Evolutionary conservation across 2,329 filamentous ascomycete species (phyloP).

Genomic region (Botryotinia globosa): DNA sequence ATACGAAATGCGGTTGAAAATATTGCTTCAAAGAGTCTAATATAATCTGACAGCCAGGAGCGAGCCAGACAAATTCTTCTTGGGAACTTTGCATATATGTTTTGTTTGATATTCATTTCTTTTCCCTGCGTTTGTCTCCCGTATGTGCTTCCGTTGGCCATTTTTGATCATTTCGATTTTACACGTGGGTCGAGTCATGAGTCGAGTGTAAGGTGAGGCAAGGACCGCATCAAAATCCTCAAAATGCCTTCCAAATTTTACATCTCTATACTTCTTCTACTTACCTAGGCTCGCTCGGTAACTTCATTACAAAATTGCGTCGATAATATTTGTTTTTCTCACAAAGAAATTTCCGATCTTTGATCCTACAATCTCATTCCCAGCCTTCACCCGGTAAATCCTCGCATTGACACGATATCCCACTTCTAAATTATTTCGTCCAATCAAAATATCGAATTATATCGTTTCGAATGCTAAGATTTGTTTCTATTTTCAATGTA

Average conservation of each 20-base stretch:
- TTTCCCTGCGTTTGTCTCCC: not conserved
- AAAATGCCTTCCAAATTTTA: not conserved
- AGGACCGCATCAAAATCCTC: not conserved
- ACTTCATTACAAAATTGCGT: not conserved
- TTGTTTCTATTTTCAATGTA: not conserved
- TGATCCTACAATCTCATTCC: not conserved
- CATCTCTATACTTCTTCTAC: not conserved
- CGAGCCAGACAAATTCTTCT: not conserved
- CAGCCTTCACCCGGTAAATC: not conserved
- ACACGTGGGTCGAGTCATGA: not conserved
- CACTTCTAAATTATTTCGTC: not conserved
- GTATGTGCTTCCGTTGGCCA: not conserved
- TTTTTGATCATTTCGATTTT: not conserved
- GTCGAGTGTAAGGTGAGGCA: not conserved
- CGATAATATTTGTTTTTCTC: not conserved
- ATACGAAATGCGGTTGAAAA: not conserved
- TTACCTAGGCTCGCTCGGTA: not conserved
- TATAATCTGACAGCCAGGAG: not conserved
- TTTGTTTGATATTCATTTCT: not conserved
- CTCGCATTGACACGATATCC: not conserved
- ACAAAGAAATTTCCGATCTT: not conserved
- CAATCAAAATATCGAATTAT: not conserved
- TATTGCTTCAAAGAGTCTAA: not conserved
- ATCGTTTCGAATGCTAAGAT: not conserved
- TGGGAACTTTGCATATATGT: not conserved